Evolutionary conservation across 176 grass and related monocot species (phyloP).

Genomic region (Olyra latifolia): DNA sequence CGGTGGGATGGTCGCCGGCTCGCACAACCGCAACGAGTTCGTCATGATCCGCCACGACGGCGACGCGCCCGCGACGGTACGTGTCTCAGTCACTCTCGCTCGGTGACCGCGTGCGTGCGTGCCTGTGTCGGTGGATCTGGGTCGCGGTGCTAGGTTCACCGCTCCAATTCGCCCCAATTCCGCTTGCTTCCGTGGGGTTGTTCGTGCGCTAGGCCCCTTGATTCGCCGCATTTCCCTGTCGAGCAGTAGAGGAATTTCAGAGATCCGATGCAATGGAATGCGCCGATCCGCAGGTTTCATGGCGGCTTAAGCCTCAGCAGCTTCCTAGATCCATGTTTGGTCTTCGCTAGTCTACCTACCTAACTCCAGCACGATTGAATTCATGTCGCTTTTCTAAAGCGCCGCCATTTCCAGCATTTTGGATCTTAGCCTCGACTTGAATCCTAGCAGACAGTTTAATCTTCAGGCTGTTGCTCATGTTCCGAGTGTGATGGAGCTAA

Average conservation of each 20-base stretch:
- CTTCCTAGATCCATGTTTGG: not conserved
- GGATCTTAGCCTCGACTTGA: not conserved
- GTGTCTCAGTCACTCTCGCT: not conserved
- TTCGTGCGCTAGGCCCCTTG: not conserved
- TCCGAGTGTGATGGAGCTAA: not conserved
- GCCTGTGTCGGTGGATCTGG: conserved; percentile 43
- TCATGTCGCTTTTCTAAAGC: not conserved
- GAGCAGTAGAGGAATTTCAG: not conserved
- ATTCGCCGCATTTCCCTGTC: not conserved
- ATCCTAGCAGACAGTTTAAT: not conserved
- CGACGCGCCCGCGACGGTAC: conserved; percentile 51
- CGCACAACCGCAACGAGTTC: conserved; percentile 86
- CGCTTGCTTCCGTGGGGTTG: not conserved
- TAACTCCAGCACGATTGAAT: not conserved
- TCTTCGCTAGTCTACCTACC: not conserved
- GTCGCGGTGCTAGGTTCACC: not conserved
- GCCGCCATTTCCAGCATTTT: not conserved
- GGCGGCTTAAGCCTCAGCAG: not conserved
- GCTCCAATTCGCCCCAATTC: not conserved
- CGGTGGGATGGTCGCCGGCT: conserved; percentile 74
- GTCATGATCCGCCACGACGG: conserved; percentile 81
- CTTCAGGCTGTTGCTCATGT: not conserved
- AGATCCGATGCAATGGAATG: conserved; percentile 21
- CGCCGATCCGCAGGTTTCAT: not conserved
- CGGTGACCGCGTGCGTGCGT: not conserved